Percentiles rank a stretch among this genome's conserved stretches.
These are phyloP conservation scores for Hirsutella rhossiliensis DNA, from an alignment of 2,329 filamentous ascomycete genomes.

Conservation along the genomic window DNA sequence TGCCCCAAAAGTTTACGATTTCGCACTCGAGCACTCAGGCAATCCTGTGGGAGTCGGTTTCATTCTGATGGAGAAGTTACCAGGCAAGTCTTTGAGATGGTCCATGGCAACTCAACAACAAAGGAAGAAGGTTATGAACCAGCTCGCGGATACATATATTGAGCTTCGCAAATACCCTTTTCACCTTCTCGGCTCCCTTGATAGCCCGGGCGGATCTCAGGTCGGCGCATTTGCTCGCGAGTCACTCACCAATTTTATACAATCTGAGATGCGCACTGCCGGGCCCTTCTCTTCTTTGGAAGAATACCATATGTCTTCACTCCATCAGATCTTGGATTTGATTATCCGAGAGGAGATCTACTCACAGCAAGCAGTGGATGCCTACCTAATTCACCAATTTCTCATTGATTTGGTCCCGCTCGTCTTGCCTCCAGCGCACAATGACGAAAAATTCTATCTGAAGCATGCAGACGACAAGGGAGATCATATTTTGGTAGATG, in stretches of 20 bases:
- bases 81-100: constrained; percentile 24
- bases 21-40: constrained; percentile 12
- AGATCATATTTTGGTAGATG: constrained; percentile 33
- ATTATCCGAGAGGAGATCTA: constrained; percentile 25
- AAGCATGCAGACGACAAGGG: constrained; percentile 31
- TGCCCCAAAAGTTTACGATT: constrained; percentile 24
- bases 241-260: constrained; percentile 20
- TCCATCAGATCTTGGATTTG: constrained; percentile 22
- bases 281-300: constrained; percentile 22
- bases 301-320: constrained; percentile 21
- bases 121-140: constrained; percentile 20
- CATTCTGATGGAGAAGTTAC: constrained; percentile 30
- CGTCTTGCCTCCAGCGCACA: constrained; percentile 9
- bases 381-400: constrained; percentile 28
- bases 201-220: constrained; percentile 11
- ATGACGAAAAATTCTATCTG: constrained; percentile 25
- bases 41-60: constrained; percentile 26
- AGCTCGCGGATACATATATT: constrained; percentile 25
- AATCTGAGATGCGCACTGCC: constrained; percentile 13
- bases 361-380: constrained; percentile 17
- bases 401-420: constrained; percentile 24
- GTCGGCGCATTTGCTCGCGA: constrained; percentile 25
- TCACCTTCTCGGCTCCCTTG: constrained; percentile 21
- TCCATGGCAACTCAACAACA: constrained; percentile 18
- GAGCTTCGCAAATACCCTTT: constrained; percentile 26